phyloP scores from a whole-genome alignment of 176 grass and related monocot species.

The Neostapfia colusana region DNA sequence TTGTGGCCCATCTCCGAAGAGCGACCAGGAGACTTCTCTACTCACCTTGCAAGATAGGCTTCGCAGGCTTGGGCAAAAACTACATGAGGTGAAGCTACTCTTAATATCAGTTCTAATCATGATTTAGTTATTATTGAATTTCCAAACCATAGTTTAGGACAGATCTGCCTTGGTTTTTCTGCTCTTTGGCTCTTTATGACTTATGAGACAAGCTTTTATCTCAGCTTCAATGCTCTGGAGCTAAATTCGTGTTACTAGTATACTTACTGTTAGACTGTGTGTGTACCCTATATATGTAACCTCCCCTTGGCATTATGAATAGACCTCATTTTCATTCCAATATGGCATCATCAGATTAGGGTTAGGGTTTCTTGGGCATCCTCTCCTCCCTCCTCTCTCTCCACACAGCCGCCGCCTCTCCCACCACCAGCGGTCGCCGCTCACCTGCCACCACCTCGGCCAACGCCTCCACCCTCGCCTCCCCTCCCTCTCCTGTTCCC shows the following conservation, averaged over 20 bases:
- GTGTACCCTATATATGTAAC: no score
- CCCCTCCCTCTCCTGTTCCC: no score
- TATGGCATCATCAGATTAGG: no score
- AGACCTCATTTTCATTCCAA: no score
- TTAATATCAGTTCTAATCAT: conserved; percentile 13
- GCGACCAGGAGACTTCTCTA: conserved; percentile 47
- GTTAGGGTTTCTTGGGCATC: no score
- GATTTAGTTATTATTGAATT: conserved; percentile 6
- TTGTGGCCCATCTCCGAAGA: conserved; percentile 50
- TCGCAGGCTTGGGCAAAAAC: conserved; percentile 52
- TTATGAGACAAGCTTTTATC: conserved; percentile 16
- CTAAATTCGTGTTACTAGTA: neutral
- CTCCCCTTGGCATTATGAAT: no score
- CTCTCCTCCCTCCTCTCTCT: no score
- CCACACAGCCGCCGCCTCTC: no score
- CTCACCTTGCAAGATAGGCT: conserved; percentile 62
- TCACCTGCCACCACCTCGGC: no score
- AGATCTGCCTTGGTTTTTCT: neutral
- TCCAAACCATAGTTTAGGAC: neutral
- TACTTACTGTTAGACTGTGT: no score
- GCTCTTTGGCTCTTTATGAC: neutral
- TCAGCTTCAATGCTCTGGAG: neutral
- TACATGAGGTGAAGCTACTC: conserved; percentile 61
- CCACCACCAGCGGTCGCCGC: no score
- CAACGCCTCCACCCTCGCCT: no score